These are phyloP conservation scores for Diospyros lotus DNA, from an alignment of 148 eudicot species.

Conservation along the genomic window DNA sequence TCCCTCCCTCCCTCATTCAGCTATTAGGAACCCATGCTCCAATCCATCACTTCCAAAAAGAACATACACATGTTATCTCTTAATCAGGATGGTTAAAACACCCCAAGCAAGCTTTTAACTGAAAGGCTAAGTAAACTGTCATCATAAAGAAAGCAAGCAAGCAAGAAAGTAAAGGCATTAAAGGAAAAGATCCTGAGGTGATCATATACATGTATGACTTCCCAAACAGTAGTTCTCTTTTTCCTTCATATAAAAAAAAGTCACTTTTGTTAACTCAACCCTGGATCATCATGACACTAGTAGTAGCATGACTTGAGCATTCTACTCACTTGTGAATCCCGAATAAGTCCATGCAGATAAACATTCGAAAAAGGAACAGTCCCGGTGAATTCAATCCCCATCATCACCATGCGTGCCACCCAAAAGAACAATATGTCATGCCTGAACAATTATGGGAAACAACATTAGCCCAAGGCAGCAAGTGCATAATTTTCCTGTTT, in stretches of 20 bases:
- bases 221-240: background rate
- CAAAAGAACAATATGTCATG: constrained; percentile 98
- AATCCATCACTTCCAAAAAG: background rate
- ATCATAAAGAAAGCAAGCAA: background rate
- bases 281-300: background rate
- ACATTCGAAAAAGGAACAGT: constrained; percentile 80
- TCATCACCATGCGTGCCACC: constrained; percentile 99
- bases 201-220: background rate
- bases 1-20: no score
- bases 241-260: background rate
- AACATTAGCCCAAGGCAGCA: constrained; percentile 8
- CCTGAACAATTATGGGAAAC: constrained; percentile 42
- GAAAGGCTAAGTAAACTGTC: background rate
- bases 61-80: background rate
- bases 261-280: background rate
- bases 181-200: background rate
- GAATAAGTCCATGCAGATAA: constrained; percentile 91
- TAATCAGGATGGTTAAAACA: background rate
- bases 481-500: constrained; percentile 29
- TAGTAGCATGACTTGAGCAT: constrained; percentile 1
- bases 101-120: background rate
- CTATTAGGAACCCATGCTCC: background rate
- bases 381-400: constrained; percentile 97
- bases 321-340: constrained; percentile 83
- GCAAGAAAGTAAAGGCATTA: background rate